These are phyloP conservation scores for Pleochaeta shiraiana DNA, from an alignment of 2,329 filamentous ascomycete genomes.

Conservation along the genomic window DNA sequence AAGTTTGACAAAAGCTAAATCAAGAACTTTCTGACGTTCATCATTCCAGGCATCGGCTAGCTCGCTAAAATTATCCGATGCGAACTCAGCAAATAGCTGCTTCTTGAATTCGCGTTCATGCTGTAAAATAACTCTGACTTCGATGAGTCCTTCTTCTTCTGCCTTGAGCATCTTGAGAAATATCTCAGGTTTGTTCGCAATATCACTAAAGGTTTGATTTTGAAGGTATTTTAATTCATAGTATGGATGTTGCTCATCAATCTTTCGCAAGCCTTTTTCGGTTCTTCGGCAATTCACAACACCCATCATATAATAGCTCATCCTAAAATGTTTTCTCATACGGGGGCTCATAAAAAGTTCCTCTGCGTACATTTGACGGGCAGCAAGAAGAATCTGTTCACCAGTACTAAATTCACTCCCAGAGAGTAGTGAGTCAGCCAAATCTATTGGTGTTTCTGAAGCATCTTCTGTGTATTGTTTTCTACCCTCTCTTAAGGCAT, in stretches of 20 bases:
- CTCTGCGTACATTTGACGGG: constrained; percentile 75
- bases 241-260: constrained; percentile 87
- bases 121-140: constrained; percentile 61
- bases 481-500: constrained; percentile 56
- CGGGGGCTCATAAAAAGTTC: constrained; percentile 75
- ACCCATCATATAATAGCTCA: constrained; percentile 63
- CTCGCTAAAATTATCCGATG: constrained; percentile 89
- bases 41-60: constrained; percentile 89
- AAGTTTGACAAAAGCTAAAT: constrained; percentile 59
- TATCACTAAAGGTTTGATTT: constrained; percentile 64
- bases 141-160: constrained; percentile 79
- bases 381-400: constrained; percentile 52
- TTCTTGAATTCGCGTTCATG: constrained; percentile 55
- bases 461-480: constrained; percentile 75
- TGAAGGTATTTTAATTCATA: constrained; percentile 96
- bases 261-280: constrained; percentile 80
- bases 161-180: constrained; percentile 97
- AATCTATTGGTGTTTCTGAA: constrained; percentile 54
- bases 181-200: constrained; percentile 66
- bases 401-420: constrained; percentile 55
- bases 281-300: constrained; percentile 76
- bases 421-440: constrained; percentile 58
- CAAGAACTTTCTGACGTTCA: constrained; percentile 65
- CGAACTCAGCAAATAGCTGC: constrained; percentile 61
- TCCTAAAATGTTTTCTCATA: constrained; percentile 70